These are phyloP conservation scores for Leccinum huronense DNA, from an alignment of 1,284 basidiomycete genomes.

Conservation along the genomic window DNA sequence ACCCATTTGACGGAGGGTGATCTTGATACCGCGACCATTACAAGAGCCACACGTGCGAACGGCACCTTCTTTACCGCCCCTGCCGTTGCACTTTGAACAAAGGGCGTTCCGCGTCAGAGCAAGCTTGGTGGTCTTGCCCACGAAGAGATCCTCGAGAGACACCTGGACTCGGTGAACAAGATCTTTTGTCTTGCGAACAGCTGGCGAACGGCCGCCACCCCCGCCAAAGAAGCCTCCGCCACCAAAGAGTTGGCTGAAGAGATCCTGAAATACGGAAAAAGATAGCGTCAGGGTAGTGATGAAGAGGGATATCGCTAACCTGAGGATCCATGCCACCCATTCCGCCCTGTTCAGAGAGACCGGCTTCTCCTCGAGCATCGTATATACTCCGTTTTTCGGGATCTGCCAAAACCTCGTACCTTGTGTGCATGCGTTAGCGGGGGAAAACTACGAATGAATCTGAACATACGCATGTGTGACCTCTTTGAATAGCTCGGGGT, in stretches of 20 bases:
- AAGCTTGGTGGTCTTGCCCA: slow-evolving; percentile 97
- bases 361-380: slow-evolving; percentile 93
- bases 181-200: slow-evolving; percentile 98
- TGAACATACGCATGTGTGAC: slow-evolving; percentile 89
- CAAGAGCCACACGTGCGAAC: slow-evolving; percentile 82
- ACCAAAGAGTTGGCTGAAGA: slow-evolving; percentile 95
- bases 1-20: slow-evolving; percentile 94
- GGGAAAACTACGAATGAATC: slow-evolving; percentile 31
- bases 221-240: slow-evolving; percentile 56
- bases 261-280: slow-evolving; percentile 57
- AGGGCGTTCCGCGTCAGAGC: slow-evolving; percentile 95
- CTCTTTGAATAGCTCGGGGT: slow-evolving; percentile 97
- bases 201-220: slow-evolving; percentile 61
- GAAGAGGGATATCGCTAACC: slow-evolving; percentile 41
- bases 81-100: slow-evolving; percentile 92
- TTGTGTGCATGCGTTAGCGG: slow-evolving; percentile 34
- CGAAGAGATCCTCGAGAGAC: slow-evolving; percentile 96
- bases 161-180: slow-evolving; percentile 97
- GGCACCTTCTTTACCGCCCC: slow-evolving; percentile 96
- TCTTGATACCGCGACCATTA: slow-evolving; percentile 88
- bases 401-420: slow-evolving; percentile 95
- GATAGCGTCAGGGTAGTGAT: slow-evolving; percentile 2
- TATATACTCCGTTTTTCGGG: slow-evolving; percentile 83
- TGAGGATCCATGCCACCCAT: slow-evolving; percentile 97
- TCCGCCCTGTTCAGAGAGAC: slow-evolving; percentile 82